Evolutionary conservation across 129 eudicot species (phyloP).

Genomic region (Saposhnikovia divaricata): DNA sequence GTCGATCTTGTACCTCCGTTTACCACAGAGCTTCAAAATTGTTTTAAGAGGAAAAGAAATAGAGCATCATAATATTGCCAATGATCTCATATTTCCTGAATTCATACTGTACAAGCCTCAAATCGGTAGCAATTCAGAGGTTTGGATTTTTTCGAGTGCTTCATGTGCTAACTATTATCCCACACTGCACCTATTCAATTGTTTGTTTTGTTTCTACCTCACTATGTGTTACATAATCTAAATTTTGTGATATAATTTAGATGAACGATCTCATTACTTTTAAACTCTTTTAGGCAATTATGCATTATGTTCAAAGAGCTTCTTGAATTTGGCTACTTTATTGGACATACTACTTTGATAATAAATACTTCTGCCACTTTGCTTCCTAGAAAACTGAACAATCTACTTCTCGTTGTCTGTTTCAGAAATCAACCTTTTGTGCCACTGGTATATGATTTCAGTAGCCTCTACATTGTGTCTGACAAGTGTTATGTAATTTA

Average conservation of each 20-base stretch:
- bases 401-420: neutral
- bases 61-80: constrained; percentile 57
- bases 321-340: neutral
- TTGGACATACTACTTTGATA: neutral
- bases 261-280: neutral
- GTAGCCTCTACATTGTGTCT: neutral
- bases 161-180: neutral
- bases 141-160: constrained; percentile 15
- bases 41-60: constrained; percentile 60
- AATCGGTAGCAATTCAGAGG: constrained; percentile 47
- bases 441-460: neutral
- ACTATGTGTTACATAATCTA: neutral
- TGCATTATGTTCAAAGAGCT: neutral
- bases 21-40: constrained; percentile 55
- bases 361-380: neutral
- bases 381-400: neutral
- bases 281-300: neutral
- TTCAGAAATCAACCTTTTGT: neutral
- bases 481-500: neutral
- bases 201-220: neutral
- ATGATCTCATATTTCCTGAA: constrained; percentile 70
- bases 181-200: neutral
- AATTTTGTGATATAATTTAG: neutral
- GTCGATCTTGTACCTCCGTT: constrained; percentile 65
- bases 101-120: constrained; percentile 80